phyloP scores from a whole-genome alignment of 495 filamentous ascomycete species.

The Thozetella sp. region DNA sequence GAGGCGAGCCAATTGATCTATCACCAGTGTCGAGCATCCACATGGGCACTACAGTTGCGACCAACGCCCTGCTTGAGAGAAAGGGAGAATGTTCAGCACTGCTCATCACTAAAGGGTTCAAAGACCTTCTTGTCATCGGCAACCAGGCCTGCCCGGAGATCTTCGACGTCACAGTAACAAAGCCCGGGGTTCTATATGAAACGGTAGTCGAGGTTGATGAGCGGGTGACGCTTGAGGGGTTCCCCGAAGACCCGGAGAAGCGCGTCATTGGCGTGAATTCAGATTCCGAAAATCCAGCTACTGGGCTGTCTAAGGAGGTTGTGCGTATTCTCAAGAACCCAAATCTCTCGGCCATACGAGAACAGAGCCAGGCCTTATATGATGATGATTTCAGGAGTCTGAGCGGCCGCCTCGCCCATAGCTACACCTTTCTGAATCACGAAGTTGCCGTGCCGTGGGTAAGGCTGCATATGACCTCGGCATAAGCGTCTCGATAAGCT shows the following conservation, averaged over 20 bases:
- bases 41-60: conserved; percentile 82
- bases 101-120: conserved; percentile 86
- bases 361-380: conserved; percentile 44
- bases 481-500: conserved; percentile 51
- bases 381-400: conserved; percentile 46
- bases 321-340: conserved; percentile 45
- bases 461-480: conserved; percentile 49
- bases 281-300: conserved; percentile 16
- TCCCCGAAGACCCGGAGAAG: conserved; percentile 72
- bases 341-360: conserved; percentile 27
- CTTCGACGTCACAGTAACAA: conserved; percentile 72
- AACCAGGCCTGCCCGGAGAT: conserved; percentile 78
- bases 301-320: conserved; percentile 53
- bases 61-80: conserved; percentile 79
- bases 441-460: conserved; percentile 53
- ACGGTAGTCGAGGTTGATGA: not conserved
- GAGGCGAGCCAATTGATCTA: conserved; percentile 15
- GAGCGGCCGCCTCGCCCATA: conserved; percentile 56
- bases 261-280: conserved; percentile 26
- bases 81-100: conserved; percentile 86
- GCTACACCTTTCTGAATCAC: conserved; percentile 56
- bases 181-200: conserved; percentile 65
- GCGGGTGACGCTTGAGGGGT: conserved; percentile 48
- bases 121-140: conserved; percentile 78
- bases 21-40: conserved; percentile 56